These are phyloP conservation scores for Vitis hybrid DNA, from an alignment of 177 flowering plant species.

Conservation along the genomic window DNA sequence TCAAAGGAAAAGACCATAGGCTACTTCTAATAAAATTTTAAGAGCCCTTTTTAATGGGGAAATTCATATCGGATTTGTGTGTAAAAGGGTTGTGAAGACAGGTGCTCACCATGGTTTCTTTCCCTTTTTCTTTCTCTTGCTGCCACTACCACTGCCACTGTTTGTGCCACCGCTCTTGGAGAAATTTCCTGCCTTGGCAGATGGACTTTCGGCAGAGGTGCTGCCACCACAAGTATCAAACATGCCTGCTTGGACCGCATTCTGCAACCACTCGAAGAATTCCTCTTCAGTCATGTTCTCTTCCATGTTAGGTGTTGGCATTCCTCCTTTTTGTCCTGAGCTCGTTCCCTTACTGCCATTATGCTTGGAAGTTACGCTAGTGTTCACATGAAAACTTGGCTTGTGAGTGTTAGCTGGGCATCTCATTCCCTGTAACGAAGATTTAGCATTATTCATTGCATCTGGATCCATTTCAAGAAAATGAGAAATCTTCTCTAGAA, in stretches of 20 bases:
- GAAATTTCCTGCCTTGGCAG: constrained; percentile 34
- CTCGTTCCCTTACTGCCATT: constrained; percentile 40
- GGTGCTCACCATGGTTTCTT: constrained; percentile 71
- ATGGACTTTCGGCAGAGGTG: constrained; percentile 45
- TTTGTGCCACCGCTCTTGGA: constrained; percentile 29
- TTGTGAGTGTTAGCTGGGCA: constrained; percentile 89
- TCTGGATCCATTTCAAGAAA: neutral
- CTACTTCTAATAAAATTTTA: neutral
- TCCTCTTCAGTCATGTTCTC: constrained; percentile 87
- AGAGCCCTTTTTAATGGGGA: neutral
- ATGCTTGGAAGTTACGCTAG: constrained; percentile 66
- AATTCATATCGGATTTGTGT: neutral
- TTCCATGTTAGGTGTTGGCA: constrained; percentile 51
- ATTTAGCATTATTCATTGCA: neutral
- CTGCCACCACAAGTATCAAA: constrained; percentile 50
- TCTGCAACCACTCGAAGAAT: constrained; percentile 81
- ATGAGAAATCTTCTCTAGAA: neutral
- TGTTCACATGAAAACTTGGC: constrained; percentile 94
- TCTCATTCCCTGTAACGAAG: constrained; percentile 83
- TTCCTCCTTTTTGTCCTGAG: constrained; percentile 54
- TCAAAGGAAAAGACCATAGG: neutral
- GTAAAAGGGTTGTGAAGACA: neutral
- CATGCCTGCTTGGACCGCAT: constrained; percentile 77
- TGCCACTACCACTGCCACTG: constrained; percentile 31
- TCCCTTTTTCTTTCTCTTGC: constrained; percentile 80